These are phyloP conservation scores for Arabis hirsuta DNA, from an alignment of 345 rosid genomes.

Conservation along the genomic window DNA sequence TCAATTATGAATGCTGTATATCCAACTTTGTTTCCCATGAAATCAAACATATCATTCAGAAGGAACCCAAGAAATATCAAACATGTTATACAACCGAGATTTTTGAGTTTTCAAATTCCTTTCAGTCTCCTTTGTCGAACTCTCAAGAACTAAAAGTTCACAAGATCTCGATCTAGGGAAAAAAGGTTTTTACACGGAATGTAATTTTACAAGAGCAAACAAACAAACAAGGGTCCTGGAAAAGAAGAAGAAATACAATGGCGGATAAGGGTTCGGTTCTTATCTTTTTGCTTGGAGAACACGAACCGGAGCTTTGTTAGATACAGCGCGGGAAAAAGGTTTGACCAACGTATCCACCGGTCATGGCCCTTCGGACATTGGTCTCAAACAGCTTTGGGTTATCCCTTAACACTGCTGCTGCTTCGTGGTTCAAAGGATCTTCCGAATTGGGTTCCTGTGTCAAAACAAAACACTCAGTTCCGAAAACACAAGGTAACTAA, in stretches of 20 bases:
- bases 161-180: conserved; percentile 22
- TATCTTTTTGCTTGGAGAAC: conserved; percentile 36
- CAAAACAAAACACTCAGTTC: background rate
- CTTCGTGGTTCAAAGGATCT: conserved; percentile 97
- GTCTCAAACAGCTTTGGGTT: conserved; percentile 73
- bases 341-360: conserved; percentile 81
- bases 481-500: background rate
- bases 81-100: conserved; percentile 32
- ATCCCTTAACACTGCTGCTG: conserved; percentile 87
- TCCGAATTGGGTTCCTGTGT: conserved; percentile 86
- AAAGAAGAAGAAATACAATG: conserved; percentile 30
- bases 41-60: background rate
- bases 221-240: conserved; percentile 34
- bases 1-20: background rate
- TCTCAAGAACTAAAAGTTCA: conserved; percentile 29
- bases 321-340: conserved; percentile 71
- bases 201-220: conserved; percentile 38
- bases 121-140: conserved; percentile 26
- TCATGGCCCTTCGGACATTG: conserved; percentile 75
- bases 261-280: conserved; percentile 28
- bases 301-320: conserved; percentile 45
- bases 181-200: conserved; percentile 8
- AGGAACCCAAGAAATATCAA: conserved; percentile 27
- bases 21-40: background rate
- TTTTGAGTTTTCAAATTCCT: conserved; percentile 27